These are phyloP conservation scores for Fusarium concolor DNA, from an alignment of 2,329 filamentous ascomycete genomes.

Conservation along the genomic window DNA sequence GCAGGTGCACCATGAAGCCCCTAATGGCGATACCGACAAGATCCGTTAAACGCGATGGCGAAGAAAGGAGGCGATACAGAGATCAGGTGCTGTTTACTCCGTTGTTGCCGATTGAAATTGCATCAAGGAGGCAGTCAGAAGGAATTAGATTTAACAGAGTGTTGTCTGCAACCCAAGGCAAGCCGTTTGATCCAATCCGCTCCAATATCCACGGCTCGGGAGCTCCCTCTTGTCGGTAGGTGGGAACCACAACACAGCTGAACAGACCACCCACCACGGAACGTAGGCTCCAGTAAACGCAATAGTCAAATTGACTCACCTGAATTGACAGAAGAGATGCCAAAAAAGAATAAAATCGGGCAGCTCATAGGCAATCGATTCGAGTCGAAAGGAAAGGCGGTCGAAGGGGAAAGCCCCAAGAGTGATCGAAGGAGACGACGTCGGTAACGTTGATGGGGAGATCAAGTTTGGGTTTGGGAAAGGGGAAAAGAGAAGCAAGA, in stretches of 20 bases:
- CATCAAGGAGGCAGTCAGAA: not conserved
- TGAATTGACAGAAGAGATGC: constrained; percentile 38
- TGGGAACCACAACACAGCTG: constrained; percentile 24
- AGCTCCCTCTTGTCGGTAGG: constrained; percentile 18
- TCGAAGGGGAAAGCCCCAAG: constrained; percentile 36
- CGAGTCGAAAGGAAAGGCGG: constrained; percentile 32
- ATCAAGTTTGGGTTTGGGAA: constrained; percentile 39
- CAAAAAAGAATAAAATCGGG: constrained; percentile 35
- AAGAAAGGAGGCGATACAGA: not conserved
- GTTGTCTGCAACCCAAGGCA: not conserved
- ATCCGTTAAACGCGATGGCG: constrained; percentile 10
- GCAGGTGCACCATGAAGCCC: constrained; percentile 33
- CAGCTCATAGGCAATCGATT: constrained; percentile 38
- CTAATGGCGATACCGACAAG: constrained; percentile 16
- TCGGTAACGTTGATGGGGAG: constrained; percentile 42
- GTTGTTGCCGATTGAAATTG: not conserved
- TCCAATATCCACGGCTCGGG: constrained; percentile 21
- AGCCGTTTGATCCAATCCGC: not conserved
- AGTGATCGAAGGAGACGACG: constrained; percentile 31
- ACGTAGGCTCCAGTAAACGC: not conserved
- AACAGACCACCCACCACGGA: constrained; percentile 21
- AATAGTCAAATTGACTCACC: constrained; percentile 33
- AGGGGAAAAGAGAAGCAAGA: constrained; percentile 41
- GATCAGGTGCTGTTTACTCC: not conserved
- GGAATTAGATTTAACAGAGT: constrained; percentile 1